Evolutionary conservation across 2,329 filamentous ascomycete species (phyloP), one percentile per base, ranked within the genome.

Genomic region (Pestalotiopsis sp.): DNA sequence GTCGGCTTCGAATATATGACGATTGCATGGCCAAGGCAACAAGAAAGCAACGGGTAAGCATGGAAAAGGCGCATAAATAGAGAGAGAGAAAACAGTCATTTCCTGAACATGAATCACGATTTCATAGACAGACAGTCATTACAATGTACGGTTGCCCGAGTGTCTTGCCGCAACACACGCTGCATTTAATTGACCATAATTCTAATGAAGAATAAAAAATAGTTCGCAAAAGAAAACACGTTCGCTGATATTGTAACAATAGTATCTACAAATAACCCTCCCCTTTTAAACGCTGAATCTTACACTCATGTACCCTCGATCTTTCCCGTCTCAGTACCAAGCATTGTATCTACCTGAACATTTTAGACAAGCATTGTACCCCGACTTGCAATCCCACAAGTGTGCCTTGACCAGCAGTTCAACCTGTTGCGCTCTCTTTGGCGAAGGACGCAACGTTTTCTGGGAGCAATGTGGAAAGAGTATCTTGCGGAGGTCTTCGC

Each of bases 391-490:
- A 36, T 2, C 7, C 31, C 31, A 41, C 36, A 64, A 13, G 27
- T 49, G 61, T 20, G 25, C 23, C 38, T 17, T 20, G 62, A 68
- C 65, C 25, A 41, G 25, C 5, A 64, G 36, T 13, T 70, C 56
- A 3, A 59, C 63, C 23, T 66, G 62, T 12, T 58, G 31, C n/a
- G 60, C 56, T 13, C 67, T 58, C 23, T 31, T 49, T 5, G 66
- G 65, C 11, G 68, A 56, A 11, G 71, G 70, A 7, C 69, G 60
- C 57, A 36, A 58, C 23, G 65, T 38, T 20, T 67, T 56, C n/a
- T 25, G 14, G 17, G 49, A 41, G n/a, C 65, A 60, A 25, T 66
- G 17, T 7, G 68, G 66, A 58, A 71, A 73, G 38, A 66, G 68
- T 17, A 66, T 59, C 7, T 49, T 65, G 45, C 38, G 60, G 9